Evolutionary conservation across 208 protist genomes (phyloP).

Genomic region (Trypanosoma melophagium): DNA sequence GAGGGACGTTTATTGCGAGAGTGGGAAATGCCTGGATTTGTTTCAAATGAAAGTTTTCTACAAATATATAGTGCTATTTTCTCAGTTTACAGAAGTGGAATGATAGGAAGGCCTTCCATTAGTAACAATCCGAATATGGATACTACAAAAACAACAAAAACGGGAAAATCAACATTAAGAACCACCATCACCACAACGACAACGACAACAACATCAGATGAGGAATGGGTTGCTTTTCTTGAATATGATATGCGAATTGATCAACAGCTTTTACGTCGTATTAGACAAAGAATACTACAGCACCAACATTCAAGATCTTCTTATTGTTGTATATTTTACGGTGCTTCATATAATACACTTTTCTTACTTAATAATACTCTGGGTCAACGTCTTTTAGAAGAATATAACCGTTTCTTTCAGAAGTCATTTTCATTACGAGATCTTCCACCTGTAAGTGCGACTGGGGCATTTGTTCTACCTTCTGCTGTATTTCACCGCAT

Average conservation of each 20-base stretch:
- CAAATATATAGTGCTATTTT: constrained; percentile 25
- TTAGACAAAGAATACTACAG: constrained; percentile 14
- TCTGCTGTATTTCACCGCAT: constrained; percentile 15
- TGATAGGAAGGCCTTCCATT: neutral
- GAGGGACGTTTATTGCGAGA: constrained; percentile 19
- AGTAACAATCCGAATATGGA: neutral
- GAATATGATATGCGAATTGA: constrained; percentile 26
- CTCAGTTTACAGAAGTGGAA: constrained; percentile 11
- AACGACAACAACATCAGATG: neutral
- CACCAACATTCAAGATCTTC: neutral
- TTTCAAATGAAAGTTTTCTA: constrained; percentile 1
- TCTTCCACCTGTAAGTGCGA: constrained; percentile 10
- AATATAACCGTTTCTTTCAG: constrained; percentile 27
- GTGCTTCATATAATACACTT: constrained; percentile 16
- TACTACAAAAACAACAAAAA: neutral
- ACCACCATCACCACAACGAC: too few relatives aligned
- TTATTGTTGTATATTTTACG: constrained; percentile 32
- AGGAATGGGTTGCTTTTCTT: constrained; percentile 20
- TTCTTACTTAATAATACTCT: constrained; percentile 24
- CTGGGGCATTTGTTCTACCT: constrained; percentile 18
- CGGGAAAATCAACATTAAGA: neutral
- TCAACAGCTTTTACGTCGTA: constrained; percentile 11
- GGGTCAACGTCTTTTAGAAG: constrained; percentile 9
- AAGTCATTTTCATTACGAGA: constrained; percentile 10
- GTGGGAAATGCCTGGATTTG: constrained; percentile 29